Percentiles rank a stretch among this genome's conserved stretches.
These are phyloP conservation scores for Margaritispora aquatica DNA, from an alignment of 495 filamentous ascomycete species.

Conservation along the genomic window DNA sequence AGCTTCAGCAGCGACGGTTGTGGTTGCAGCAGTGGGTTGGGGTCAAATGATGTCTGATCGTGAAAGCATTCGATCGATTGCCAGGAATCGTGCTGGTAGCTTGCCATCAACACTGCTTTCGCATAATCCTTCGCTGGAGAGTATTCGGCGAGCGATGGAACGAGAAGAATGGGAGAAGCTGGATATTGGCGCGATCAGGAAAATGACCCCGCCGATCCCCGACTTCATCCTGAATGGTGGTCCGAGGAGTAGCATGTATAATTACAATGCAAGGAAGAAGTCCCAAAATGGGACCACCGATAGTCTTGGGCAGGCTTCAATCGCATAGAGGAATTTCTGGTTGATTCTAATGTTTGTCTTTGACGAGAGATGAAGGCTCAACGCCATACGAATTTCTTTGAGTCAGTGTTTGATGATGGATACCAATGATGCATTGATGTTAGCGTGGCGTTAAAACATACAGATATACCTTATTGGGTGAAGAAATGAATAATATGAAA, in stretches of 20 bases:
- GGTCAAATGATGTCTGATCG: slow-evolving; percentile 59
- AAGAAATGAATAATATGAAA: neutral
- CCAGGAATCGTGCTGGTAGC: slow-evolving; percentile 61
- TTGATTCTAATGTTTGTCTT: slow-evolving; percentile 1
- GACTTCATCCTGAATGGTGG: slow-evolving; percentile 49
- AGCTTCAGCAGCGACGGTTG: slow-evolving; percentile 59
- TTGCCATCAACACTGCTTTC: slow-evolving; percentile 47
- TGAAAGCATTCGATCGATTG: slow-evolving; percentile 46
- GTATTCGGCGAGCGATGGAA: slow-evolving; percentile 27
- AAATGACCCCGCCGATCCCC: slow-evolving; percentile 52
- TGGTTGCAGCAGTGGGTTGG: slow-evolving; percentile 64
- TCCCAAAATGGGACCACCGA: slow-evolving; percentile 1
- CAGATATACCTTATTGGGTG: slow-evolving; percentile 22
- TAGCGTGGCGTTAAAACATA: slow-evolving; percentile 21
- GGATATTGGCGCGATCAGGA: slow-evolving; percentile 24
- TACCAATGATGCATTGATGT: slow-evolving; percentile 19
- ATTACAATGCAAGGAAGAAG: slow-evolving; percentile 25
- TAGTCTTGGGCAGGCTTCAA: slow-evolving; percentile 5
- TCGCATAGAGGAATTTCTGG: slow-evolving; percentile 3
- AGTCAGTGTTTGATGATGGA: slow-evolving; percentile 16
- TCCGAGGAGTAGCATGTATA: slow-evolving; percentile 35
- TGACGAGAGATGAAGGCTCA: slow-evolving; percentile 16
- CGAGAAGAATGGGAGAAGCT: slow-evolving; percentile 23
- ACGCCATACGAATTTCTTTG: slow-evolving; percentile 23
- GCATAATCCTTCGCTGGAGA: slow-evolving; percentile 43